Conservation (phyloP, 192 early-diverging fungal genomes). For the Haplosporangium gracile region DNA sequence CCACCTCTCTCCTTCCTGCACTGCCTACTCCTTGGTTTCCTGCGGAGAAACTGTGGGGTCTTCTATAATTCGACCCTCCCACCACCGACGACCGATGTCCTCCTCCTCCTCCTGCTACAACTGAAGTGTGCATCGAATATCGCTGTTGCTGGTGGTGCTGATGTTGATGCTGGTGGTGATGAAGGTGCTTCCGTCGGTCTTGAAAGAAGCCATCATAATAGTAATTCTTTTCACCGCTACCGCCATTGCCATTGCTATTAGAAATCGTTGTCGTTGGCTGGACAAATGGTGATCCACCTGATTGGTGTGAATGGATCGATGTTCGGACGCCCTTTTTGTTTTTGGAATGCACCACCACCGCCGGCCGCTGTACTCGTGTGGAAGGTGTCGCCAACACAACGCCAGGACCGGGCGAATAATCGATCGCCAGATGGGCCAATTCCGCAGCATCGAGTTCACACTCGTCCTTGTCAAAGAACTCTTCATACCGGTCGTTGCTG, state of each 20-base stretch:
- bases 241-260: not conserved
- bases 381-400: not conserved
- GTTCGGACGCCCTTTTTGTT: not conserved
- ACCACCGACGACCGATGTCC: not conserved
- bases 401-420: not conserved
- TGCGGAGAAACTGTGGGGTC: constrained; percentile 22
- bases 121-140: not conserved
- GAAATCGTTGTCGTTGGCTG: not conserved
- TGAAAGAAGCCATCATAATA: not conserved
- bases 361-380: not conserved
- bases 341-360: not conserved
- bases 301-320: not conserved
- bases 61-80: constrained; percentile 14
- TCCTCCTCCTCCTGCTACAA: not conserved
- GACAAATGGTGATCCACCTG: not conserved
- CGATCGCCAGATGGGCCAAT: not conserved
- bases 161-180: not conserved
- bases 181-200: not conserved
- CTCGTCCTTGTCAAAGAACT: constrained; percentile 1
- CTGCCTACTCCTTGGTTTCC: not conserved
- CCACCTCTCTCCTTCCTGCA: not conserved
- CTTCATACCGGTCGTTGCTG: not conserved
- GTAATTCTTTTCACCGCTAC: not conserved
- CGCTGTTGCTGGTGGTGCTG: not conserved
- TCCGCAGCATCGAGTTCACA: not conserved